These are phyloP conservation scores for Wallacemonas sp. DNA, from an alignment of 208 protist species.

Conservation along the genomic window DNA sequence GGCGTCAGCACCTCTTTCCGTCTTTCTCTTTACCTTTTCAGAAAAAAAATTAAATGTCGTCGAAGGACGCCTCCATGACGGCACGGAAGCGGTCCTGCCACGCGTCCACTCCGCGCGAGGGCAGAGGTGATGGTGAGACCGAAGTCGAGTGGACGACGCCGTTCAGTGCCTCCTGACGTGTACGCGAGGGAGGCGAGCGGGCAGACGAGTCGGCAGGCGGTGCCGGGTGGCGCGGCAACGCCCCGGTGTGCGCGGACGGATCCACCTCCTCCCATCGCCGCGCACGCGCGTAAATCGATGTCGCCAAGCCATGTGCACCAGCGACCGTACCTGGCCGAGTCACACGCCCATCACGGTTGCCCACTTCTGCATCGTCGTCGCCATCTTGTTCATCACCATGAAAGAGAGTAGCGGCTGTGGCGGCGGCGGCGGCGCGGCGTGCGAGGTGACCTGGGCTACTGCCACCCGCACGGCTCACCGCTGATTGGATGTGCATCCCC, in stretches of 20 bases:
- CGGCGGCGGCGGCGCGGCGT: neutral
- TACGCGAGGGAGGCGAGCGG: neutral
- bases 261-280: neutral
- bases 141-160: neutral
- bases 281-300: neutral
- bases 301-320: neutral
- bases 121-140: neutral
- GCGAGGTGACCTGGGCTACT: neutral
- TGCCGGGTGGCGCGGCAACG: neutral
- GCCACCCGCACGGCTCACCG: no score
- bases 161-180: neutral
- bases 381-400: neutral
- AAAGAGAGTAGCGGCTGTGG: neutral
- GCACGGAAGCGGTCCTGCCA: constrained; percentile 4
- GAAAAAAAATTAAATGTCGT: constrained; percentile 4
- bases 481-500: neutral
- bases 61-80: constrained; percentile 1
- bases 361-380: neutral
- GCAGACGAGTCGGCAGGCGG: neutral
- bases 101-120: neutral
- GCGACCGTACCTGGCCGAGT: neutral
- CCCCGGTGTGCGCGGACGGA: no score
- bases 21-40: neutral
- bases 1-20: neutral
- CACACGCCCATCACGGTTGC: neutral